Evolutionary conservation across 352 stramenopile genomes (phyloP), one percentile per base, ranked within the genome.

Genomic region (Blastocystis sp.): DNA sequence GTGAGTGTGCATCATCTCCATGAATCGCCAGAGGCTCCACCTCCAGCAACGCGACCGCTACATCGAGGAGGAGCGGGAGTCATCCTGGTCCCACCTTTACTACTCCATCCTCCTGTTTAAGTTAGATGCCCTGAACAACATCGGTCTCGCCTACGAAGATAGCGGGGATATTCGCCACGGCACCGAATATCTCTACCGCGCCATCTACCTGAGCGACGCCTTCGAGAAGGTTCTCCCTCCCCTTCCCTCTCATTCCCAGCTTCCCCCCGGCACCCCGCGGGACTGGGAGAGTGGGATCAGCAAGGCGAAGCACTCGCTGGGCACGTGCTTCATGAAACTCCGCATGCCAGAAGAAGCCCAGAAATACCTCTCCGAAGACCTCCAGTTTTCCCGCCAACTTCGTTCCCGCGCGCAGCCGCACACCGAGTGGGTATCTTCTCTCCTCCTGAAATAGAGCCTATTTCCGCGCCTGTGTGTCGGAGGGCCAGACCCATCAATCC

Each of bases 61-160:
- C 40, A 64, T 42, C 11, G 46, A 81, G n/a, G 69, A 81, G 14
- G 69, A 64, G n/a, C 42, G 48, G 0, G 69, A 81, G 36, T 36
- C 24, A 0, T 29, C 48, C 7, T 81, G 69, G 69, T 49, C 18
- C 29, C 46, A 38, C 42, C 32, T 9, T 4, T 64, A 48, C 36
- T 61, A 40, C 24, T 40, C 61, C 14, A 81, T 81, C 69, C 69
- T 81, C 44, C 18, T 27, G 7, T 81, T 81, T 44, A 29, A 40
- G 24, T 81, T 29, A n/a, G 69, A 81, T 16, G 69, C 69, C 0
- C 53, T 81, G 27, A 32, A 40, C 4, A 81, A 81, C 24, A 36
- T 81, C 1, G 69, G 69, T 2, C 36, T 81, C 4, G 69, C 69
- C 29, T 81, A 81, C 40, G 69, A 81, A 64, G 69, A 81, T 57